A percentile compares a stretch with the other conserved stretches of the same genome.
Conservation (phyloP, 2,329 filamentous ascomycete species). For the Penicillium sclerotigenum region DNA sequence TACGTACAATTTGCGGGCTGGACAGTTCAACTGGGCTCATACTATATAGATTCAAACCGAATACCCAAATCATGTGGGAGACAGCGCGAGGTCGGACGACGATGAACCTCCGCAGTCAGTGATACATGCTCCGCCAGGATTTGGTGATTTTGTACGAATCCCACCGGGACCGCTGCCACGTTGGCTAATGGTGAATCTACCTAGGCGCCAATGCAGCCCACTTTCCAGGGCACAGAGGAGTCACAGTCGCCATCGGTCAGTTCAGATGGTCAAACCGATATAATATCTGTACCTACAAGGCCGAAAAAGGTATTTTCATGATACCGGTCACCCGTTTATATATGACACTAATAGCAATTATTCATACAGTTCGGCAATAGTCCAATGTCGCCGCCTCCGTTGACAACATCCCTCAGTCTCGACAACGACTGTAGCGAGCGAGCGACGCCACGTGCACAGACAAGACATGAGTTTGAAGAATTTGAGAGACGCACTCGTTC, state of each 20-base stretch:
- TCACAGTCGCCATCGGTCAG: conserved; percentile 10
- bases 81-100: conserved; percentile 56
- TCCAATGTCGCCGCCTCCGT: conserved; percentile 63
- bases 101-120: conserved; percentile 73
- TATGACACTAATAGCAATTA: conserved; percentile 1
- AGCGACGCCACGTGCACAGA: conserved; percentile 79
- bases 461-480: conserved; percentile 68
- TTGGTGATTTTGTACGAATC: conserved; percentile 69
- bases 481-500: conserved; percentile 54
- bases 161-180: background rate
- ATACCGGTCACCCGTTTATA: background rate
- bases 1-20: conserved; percentile 13
- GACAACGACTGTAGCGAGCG: conserved; percentile 64
- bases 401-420: conserved; percentile 71
- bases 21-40: background rate
- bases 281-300: conserved; percentile 4
- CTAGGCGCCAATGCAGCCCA: conserved; percentile 2
- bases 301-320: conserved; percentile 16
- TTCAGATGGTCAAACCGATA: conserved; percentile 7
- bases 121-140: conserved; percentile 84
- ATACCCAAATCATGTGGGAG: conserved; percentile 15
- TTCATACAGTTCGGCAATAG: conserved; percentile 32
- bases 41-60: conserved; percentile 32
- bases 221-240: conserved; percentile 8
- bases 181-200: conserved; percentile 3